These are phyloP conservation scores for Paraleonurus japonicus DNA, from an alignment of 257 asterid genomes.

Conservation along the genomic window DNA sequence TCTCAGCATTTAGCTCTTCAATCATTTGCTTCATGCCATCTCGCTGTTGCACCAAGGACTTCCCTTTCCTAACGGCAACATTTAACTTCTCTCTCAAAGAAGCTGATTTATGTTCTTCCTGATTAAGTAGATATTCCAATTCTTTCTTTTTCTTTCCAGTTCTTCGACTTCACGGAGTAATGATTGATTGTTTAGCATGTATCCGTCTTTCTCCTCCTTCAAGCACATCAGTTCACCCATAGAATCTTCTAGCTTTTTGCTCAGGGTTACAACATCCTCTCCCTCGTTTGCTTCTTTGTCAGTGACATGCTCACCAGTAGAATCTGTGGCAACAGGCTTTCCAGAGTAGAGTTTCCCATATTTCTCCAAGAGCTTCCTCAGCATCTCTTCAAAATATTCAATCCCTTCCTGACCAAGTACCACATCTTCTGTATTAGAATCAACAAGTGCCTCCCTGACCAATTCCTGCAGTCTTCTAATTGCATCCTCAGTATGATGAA, in stretches of 20 bases:
- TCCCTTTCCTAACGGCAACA: conserved; percentile 90
- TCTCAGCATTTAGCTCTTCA: conserved; percentile 67
- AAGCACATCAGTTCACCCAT: conserved; percentile 43
- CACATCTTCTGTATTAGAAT: conserved; percentile 45
- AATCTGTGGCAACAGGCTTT: conserved; percentile 38
- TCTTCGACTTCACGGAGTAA: conserved; percentile 54
- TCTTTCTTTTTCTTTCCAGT: conserved; percentile 55
- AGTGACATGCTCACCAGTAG: conserved; percentile 38
- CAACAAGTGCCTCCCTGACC: conserved; percentile 59
- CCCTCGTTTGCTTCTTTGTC: conserved; percentile 43
- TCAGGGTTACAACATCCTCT: conserved; percentile 39
- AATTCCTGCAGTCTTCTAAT: conserved; percentile 59
- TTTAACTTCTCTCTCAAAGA: conserved; percentile 85
- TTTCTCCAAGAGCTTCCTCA: conserved; percentile 62
- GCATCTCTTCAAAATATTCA: conserved; percentile 51
- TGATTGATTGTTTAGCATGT: conserved; percentile 45
- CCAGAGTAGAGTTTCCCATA: conserved; percentile 42
- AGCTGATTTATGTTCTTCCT: conserved; percentile 78
- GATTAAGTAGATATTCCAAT: conserved; percentile 62
- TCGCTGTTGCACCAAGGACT: conserved; percentile 86
- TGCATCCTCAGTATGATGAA: conserved; percentile 45
- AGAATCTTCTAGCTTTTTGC: conserved; percentile 33
- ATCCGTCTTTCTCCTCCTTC: conserved; percentile 73
- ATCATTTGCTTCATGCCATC: conserved; percentile 81
- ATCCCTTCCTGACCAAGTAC: conserved; percentile 47